Conservation (phyloP, 371 early-diverging fungal genomes). For the Circinella minor region DNA sequence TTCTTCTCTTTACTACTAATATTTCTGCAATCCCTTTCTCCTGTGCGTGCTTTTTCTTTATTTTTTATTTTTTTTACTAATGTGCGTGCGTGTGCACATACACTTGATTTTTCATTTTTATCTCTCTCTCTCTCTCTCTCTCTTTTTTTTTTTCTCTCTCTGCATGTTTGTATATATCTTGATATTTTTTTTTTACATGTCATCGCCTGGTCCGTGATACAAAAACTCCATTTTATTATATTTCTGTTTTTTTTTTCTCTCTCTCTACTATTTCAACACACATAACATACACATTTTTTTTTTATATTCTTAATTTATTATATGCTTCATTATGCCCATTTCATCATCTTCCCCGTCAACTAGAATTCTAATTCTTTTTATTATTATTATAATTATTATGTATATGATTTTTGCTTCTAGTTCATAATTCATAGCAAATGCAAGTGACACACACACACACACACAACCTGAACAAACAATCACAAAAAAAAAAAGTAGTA, state of each 20-base stretch:
- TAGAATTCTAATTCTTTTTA: background rate
- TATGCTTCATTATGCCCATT: background rate
- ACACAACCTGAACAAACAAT: too few species aligned
- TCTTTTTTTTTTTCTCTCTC: slow-evolving; percentile 9
- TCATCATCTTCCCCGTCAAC: too few species aligned
- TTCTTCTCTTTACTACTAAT: background rate
- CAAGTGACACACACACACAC: slow-evolving; percentile 11
- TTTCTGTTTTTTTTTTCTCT: background rate
- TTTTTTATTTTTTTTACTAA: background rate
- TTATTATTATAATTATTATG: slow-evolving; percentile 1
- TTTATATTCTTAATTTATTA: background rate
- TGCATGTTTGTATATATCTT: slow-evolving; percentile 17
- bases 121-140: slow-evolving; percentile 5
- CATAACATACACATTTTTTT: slow-evolving; percentile 10
- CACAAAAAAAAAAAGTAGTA: slow-evolving; percentile 18
- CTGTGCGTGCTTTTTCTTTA: slow-evolving; percentile 5
- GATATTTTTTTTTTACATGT: background rate
- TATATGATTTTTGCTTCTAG: slow-evolving; percentile 18
- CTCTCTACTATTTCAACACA: background rate
- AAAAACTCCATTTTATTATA: background rate
- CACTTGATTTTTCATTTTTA: slow-evolving; percentile 7
- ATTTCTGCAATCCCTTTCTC: background rate
- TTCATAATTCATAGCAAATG: background rate
- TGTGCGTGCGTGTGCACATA: slow-evolving; percentile 11
- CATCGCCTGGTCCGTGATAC: slow-evolving; percentile 18